A percentile compares a stretch with the other conserved stretches of the same genome.
These are phyloP conservation scores for Ophiosphaerella herpotricha DNA, from an alignment of 2,329 filamentous ascomycete species.

Conservation along the genomic window DNA sequence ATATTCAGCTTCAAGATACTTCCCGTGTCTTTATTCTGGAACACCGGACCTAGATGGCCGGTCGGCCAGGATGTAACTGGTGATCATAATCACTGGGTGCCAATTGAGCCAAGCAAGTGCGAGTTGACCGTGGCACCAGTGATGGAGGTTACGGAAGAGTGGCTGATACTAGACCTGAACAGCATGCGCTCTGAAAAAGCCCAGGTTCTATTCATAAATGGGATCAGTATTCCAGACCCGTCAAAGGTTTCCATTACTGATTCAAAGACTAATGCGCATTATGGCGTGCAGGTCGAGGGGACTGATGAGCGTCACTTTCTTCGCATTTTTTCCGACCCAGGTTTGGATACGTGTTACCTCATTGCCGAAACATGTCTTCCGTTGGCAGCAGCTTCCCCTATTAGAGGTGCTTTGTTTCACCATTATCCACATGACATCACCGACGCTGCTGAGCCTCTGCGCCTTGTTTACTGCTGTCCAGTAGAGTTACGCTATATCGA, in stretches of 20 bases:
- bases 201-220: neutral
- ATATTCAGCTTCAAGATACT: slow-evolving; percentile 5
- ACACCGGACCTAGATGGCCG: slow-evolving; percentile 3
- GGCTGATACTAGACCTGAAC: neutral
- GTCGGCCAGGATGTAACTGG: neutral
- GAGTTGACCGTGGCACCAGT: slow-evolving; percentile 1
- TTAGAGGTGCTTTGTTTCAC: neutral
- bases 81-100: slow-evolving; percentile 1
- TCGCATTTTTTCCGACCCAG: too few relatives aligned
- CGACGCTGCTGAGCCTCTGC: too few relatives aligned
- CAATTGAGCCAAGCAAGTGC: slow-evolving; percentile 6
- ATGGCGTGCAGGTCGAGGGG: neutral
- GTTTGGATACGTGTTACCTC: neutral
- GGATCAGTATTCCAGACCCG: too few relatives aligned
- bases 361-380: neutral
- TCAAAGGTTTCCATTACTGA: too few relatives aligned
- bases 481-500: too few relatives aligned
- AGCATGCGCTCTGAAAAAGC: neutral
- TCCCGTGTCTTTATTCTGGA: slow-evolving; percentile 8
- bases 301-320: neutral
- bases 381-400: neutral
- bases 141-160: slow-evolving; percentile 1
- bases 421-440: neutral
- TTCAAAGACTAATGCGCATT: too few relatives aligned
- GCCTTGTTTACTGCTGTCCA: too few relatives aligned